phyloP scores from a whole-genome alignment of 129 eudicot species.

The Apium graveolens region DNA sequence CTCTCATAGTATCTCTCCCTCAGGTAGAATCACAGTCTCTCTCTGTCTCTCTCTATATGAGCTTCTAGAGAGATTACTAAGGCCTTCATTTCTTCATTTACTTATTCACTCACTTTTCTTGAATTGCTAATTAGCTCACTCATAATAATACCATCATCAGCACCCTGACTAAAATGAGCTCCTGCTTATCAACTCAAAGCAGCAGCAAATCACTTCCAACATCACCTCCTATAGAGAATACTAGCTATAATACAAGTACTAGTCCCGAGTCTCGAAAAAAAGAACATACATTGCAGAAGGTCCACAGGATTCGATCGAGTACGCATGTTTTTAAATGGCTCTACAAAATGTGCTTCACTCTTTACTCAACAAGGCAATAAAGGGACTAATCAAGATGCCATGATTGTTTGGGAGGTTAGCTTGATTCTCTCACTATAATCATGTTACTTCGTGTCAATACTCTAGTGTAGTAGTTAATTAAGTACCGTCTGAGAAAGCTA shows the following conservation, averaged over 20 bases:
- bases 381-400: constrained; percentile 99
- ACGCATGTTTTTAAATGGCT: not conserved
- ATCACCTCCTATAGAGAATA: no score
- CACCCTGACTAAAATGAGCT: not conserved
- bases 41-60: no score
- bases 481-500: no score
- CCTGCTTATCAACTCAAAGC: not conserved
- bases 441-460: not conserved
- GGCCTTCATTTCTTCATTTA: no score
- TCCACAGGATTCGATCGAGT: not conserved
- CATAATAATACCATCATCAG: no score
- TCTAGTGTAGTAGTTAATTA: no score
- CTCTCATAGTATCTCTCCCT: no score
- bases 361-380: constrained; percentile 91
- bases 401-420: constrained; percentile 95
- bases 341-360: constrained; percentile 39
- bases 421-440: no score
- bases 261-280: not conserved
- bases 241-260: not conserved
- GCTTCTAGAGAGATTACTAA: no score
- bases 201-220: not conserved
- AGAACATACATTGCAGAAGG: not conserved
- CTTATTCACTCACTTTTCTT: no score
- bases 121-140: no score
- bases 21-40: no score